Base-by-base conservation (phyloP, 1,284 basidiomycete genomes). In the Gymnopus androsaceus region DNA sequence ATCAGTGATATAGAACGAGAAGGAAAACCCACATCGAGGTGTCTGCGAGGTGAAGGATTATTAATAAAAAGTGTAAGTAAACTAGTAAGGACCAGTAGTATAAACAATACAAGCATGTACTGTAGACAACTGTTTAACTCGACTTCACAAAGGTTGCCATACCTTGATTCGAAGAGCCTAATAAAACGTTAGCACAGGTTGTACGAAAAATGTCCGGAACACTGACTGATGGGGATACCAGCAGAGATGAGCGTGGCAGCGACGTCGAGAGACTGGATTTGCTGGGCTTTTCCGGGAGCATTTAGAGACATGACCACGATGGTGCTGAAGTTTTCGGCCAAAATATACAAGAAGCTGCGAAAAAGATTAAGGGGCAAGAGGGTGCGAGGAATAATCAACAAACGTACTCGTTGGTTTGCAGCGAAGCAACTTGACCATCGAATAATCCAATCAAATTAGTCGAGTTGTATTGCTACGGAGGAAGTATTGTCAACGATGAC, bases 121-220 rank as follows among this genome's bases (percentile, higher is more conserved):
- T n/a, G n/a, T n/a, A n/a, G n/a, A n/a, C n/a, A n/a, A n/a, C n/a
- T 34, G 33, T 37, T 15, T 37, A 37, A 3, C 3, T 38, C 36
- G 7, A 19, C 51, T 45, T 53, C 25, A 44, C 19, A 21, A 31
- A 53, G 8, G 51, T 53, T 7, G 51, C 51, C 51, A 53, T 53
- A 14, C 51, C 51, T 41, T 53, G 51, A 31, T 31, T 34, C 6
- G 51, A 53, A 31, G 31, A 30, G 11, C 27, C 37, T 38, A 30
- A 12, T 19, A 17, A 40, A 27, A 3, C 12, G 9, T 30, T 8
- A 30, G 27, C 28, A 28, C 19, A 25, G 1, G 17, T 30, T 19
- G 17, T 8, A 31, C n/a, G 11, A 17, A 15, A 11, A 23, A 40
- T 46, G 2, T 7, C 15, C 27, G 4, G n/a, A 27, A 4, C 17